Conservation (phyloP, 2,329 filamentous ascomycete genomes). For the Fusarium guadeloupense region DNA sequence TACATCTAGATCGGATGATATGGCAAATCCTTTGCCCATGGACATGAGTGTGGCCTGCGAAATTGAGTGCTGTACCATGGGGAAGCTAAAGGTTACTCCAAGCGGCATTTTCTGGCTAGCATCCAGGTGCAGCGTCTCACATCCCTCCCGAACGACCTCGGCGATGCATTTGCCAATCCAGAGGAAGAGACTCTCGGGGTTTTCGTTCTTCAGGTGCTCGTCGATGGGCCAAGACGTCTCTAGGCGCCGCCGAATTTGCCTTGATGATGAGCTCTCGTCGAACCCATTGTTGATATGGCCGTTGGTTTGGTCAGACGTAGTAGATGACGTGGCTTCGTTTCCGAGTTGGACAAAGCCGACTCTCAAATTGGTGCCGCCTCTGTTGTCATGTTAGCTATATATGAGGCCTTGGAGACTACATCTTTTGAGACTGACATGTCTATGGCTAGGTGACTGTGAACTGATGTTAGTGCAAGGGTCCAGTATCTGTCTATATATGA, state of each 20-base stretch:
- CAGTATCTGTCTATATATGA: no score
- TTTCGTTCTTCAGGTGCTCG: constrained; percentile 76
- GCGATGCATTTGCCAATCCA: constrained; percentile 85
- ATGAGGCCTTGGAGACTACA: not conserved
- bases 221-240: constrained; percentile 80
- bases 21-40: constrained; percentile 77
- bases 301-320: constrained; percentile 5
- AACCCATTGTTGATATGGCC: constrained; percentile 14
- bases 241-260: constrained; percentile 65
- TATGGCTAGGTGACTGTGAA: constrained; percentile 66
- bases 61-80: constrained; percentile 71
- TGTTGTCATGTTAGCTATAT: constrained; percentile 53
- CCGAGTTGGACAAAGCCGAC: constrained; percentile 73
- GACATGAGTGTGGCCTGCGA: constrained; percentile 70
- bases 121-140: constrained; percentile 54
- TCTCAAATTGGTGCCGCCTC: constrained; percentile 74
- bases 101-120: constrained; percentile 63
- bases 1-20: constrained; percentile 68
- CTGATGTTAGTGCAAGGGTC: constrained; percentile 16
- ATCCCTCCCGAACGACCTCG: constrained; percentile 71
- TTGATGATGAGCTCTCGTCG: constrained; percentile 29
- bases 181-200: constrained; percentile 78
- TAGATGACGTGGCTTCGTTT: constrained; percentile 45
- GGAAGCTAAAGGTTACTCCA: constrained; percentile 76
- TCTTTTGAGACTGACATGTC: constrained; percentile 65